A percentile compares a stretch with the other conserved stretches of the same genome.
phyloP scores from a whole-genome alignment of 352 stramenopile species.

The Blastocystis sp. region DNA sequence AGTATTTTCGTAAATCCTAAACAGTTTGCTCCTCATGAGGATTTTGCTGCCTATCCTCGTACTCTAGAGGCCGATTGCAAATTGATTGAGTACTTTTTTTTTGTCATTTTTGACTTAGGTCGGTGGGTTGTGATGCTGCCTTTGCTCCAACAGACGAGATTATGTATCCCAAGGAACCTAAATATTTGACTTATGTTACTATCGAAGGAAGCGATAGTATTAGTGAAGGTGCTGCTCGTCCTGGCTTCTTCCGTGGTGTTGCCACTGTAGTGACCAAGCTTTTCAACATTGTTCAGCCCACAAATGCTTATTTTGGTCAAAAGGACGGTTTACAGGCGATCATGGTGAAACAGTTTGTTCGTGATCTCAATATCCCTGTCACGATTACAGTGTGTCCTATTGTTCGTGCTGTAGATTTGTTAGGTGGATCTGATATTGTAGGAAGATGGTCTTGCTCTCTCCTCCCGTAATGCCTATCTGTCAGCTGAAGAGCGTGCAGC shows the following conservation, averaged over 20 bases:
- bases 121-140: constrained; percentile 71
- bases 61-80: constrained; percentile 85
- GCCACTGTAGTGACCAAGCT: constrained; percentile 96
- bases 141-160: constrained; percentile 75
- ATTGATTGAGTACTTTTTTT: constrained; percentile 69
- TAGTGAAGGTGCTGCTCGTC: constrained; percentile 80
- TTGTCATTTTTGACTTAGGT: constrained; percentile 63
- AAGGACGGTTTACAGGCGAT: constrained; percentile 95
- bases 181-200: constrained; percentile 79
- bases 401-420: constrained; percentile 69
- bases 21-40: constrained; percentile 93
- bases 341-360: constrained; percentile 75
- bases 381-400: constrained; percentile 83
- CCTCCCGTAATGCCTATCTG: constrained; percentile 94
- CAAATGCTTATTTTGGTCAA: constrained; percentile 93
- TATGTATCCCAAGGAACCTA: constrained; percentile 75
- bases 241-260: constrained; percentile 94
- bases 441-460: constrained; percentile 88
- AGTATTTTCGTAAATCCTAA: constrained; percentile 98
- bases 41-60: constrained; percentile 94
- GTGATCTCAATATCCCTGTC: constrained; percentile 89
- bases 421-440: constrained; percentile 64
- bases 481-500: constrained; percentile 75
- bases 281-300: constrained; percentile 93
- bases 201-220: constrained; percentile 86